Conservation (phyloP, 306 rosid genomes). For the Dalbergia oliveri region DNA sequence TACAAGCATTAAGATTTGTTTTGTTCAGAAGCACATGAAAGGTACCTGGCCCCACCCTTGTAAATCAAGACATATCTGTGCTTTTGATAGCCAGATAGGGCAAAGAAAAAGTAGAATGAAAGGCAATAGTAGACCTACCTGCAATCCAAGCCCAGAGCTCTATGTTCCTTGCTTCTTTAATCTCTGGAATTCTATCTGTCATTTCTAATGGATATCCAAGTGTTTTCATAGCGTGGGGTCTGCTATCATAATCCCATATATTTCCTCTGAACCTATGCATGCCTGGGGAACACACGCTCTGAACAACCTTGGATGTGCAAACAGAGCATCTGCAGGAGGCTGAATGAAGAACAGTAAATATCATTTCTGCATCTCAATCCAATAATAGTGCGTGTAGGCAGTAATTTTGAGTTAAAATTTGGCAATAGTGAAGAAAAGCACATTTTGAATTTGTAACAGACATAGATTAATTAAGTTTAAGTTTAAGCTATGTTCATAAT, state of each 20-base stretch:
- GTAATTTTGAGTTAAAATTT: constrained; percentile 4
- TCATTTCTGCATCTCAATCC: constrained; percentile 43
- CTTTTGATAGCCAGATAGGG: constrained; percentile 7
- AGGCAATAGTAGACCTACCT: constrained; percentile 58
- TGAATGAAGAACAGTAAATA: constrained; percentile 54
- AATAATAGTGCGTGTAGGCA: constrained; percentile 23
- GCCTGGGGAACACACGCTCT: constrained; percentile 98
- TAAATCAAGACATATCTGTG: constrained; percentile 18
- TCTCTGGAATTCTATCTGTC: constrained; percentile 77
- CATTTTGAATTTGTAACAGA: not conserved
- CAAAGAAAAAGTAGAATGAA: constrained; percentile 37
- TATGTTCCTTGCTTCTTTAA: constrained; percentile 82
- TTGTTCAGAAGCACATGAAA: constrained; percentile 11
- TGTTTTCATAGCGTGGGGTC: constrained; percentile 75
- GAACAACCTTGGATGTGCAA: constrained; percentile 92
- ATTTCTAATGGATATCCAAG: constrained; percentile 80
- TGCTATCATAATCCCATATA: constrained; percentile 88
- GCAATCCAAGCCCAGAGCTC: constrained; percentile 98
- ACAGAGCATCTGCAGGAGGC: constrained; percentile 98
- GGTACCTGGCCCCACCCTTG: not conserved
- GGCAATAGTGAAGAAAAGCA: constrained; percentile 27
- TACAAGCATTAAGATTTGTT: constrained; percentile 20
- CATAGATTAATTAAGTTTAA: constrained; percentile 5
- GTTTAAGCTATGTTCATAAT: constrained; percentile 21
- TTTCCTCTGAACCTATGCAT: constrained; percentile 97